Evolutionary conservation across 768 basidiomycete genomes (phyloP), one percentile per base, ranked within the genome.

Genomic region (Clitopilus passeckerianus): DNA sequence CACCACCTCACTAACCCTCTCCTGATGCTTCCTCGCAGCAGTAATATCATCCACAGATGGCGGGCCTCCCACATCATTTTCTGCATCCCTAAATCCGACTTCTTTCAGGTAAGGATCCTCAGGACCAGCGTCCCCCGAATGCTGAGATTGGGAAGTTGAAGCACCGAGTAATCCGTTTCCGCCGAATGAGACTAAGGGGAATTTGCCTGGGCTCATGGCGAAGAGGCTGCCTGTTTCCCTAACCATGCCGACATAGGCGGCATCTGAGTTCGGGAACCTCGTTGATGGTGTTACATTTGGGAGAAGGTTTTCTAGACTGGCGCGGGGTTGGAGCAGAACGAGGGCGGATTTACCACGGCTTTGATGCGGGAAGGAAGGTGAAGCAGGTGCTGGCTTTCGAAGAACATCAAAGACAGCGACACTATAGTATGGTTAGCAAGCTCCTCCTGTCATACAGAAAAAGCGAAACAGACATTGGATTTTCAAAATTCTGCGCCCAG

Each of bases 351-450:
- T 71, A 67, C 55, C 63, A 54, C 59, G 54, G 15, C 58, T 50
- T 5, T 50, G 46, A 18, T 50, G 18, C 15, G 46, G 20, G 46
- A 34, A 34, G 5, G 54, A 55, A 14, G 30, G 54, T 30, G 54
- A 33, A 24, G 35, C 35, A 16, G 33, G 62, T 34, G 65, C 57
- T 50, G 70, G 59, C 34, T 72, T 69, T 16, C 79, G 80, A 5
- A 92, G 76, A 50, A 93, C 83, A 67, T 94, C 91, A 65, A 93
- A 91, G 23, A 91, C 79, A 34, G 90, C 91, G 30, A 96, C 94
- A 59, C 93, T 92, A 64, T 60, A 43, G 53, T 16, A 56, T 8
- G 46, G 37, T 53, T 53, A 52, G 56, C 60, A 18, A 59, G 44
- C 43, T 53, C 34, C 33, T 24, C 41, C 33, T 15, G 8, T 22